Conservation (phyloP, 306 rosid genomes). For the Lagenaria siceraria region DNA sequence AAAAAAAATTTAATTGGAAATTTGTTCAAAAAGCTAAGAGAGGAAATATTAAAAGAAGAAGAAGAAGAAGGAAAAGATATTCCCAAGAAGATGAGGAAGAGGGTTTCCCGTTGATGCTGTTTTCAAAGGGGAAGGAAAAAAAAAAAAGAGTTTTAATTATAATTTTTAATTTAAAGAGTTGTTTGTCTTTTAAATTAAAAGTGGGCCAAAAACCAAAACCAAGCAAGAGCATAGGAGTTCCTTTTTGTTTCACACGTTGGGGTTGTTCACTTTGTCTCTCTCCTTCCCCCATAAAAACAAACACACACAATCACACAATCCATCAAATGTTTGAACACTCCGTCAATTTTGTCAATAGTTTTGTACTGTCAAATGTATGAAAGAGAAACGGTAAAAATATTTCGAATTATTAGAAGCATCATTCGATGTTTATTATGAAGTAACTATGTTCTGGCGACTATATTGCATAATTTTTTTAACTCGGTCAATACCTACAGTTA, state of each 20-base stretch:
- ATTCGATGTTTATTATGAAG: too few species aligned
- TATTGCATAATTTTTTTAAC: too few species aligned
- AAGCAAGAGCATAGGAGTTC: neutral
- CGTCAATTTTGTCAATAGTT: too few species aligned
- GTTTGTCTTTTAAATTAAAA: neutral
- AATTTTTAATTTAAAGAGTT: neutral
- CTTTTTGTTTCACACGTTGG: constrained; percentile 6
- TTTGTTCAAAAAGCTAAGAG: neutral
- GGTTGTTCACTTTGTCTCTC: neutral
- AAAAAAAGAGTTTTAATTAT: neutral
- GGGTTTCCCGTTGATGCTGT: constrained; percentile 14
- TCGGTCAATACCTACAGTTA: too few species aligned
- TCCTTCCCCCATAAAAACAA: neutral
- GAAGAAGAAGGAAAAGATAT: neutral
- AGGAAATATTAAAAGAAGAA: neutral
- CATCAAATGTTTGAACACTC: too few species aligned
- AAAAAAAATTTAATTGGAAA: neutral
- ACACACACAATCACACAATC: neutral
- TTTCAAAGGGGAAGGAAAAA: neutral
- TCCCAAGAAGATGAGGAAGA: constrained; percentile 10
- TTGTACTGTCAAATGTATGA: too few species aligned
- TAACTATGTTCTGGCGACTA: too few species aligned
- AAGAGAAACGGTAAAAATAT: too few species aligned
- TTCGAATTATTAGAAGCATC: too few species aligned
- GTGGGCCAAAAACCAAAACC: neutral